These are phyloP conservation scores for Strobilomyces echinocephalus DNA, from an alignment of 768 basidiomycete species.

Conservation along the genomic window DNA sequence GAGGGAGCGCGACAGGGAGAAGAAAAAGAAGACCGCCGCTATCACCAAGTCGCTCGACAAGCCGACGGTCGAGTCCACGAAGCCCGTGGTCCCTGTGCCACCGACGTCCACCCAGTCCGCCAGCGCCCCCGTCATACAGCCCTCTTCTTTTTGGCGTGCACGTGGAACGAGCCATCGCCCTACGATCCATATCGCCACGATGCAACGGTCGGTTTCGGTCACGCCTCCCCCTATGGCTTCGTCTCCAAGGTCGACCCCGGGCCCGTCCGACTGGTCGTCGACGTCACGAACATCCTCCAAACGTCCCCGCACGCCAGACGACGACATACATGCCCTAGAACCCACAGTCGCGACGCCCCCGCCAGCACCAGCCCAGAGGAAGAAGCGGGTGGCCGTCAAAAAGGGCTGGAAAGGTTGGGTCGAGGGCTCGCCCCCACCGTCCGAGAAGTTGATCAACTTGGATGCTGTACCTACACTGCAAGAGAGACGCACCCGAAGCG, in stretches of 20 bases:
- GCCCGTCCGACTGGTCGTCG: constrained; percentile 66
- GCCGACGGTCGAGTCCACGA: constrained; percentile 15
- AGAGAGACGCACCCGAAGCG: constrained; percentile 76
- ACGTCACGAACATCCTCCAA: constrained; percentile 79
- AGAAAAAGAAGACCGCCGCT: constrained; percentile 34
- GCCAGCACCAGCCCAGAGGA: constrained; percentile 40
- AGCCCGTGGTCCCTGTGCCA: constrained; percentile 13
- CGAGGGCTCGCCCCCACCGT: constrained; percentile 77
- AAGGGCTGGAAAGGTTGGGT: constrained; percentile 94
- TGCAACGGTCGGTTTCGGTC: constrained; percentile 67
- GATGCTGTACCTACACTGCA: constrained; percentile 66
- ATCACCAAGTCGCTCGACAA: constrained; percentile 33
- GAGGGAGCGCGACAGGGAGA: constrained; percentile 47
- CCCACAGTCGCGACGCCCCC: constrained; percentile 19
- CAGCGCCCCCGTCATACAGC: constrained; percentile 27
- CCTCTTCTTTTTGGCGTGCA: constrained; percentile 60
- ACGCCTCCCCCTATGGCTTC: constrained; percentile 66
- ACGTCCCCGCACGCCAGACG: constrained; percentile 69
- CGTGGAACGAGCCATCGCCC: constrained; percentile 43
- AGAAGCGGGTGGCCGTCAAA: constrained; percentile 58
- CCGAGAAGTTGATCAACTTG: constrained; percentile 76
- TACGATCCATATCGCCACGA: constrained; percentile 64
- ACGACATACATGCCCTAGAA: constrained; percentile 42
- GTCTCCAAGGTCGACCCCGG: constrained; percentile 70
- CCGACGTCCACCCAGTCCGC: constrained; percentile 22